Base-by-base conservation (phyloP, 805 yeast species). In the Yarrowia divulgata region DNA sequence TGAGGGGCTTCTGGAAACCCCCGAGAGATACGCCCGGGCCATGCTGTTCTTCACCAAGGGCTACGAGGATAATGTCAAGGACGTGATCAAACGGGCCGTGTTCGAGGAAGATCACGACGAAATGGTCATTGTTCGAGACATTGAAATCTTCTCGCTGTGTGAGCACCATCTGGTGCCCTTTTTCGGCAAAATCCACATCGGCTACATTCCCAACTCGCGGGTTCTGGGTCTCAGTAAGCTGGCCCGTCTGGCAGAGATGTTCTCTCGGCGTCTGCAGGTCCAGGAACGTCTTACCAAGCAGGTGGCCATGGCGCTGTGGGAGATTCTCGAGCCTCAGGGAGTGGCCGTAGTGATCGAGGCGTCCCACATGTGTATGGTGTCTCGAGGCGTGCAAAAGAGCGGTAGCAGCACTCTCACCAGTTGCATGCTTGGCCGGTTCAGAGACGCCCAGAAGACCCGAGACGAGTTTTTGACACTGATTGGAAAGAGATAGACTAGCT, bases 311-410 rank as follows among this genome's bases (percentile, higher is more conserved):
- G 98, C 98, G 0, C 80, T 95, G 69, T 87, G 89, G 77, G 98
- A 93, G 76, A 91, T 93, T 70, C 83, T 95, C 75, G 89, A 90
- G 75, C 99, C 99, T 18, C 85, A 93, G 75, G 99, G 99, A 71
- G 99, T 95, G 9, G 99, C 98, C 0, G 99, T 95, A 49, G 98
- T 95, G 35, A 93, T 95, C 75, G 99, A 95, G 80, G 98, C 98
- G 19, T 87, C 94, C 1, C 99, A 95, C 78, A 95, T 95, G 99
- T 95, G 99, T 79, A 95, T 95, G 99, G 98, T 94, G 35, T 91
- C 97, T 78, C 86, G 99, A 77, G 99, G 99, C 69, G 91, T 95
- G 35, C 98, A 95, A 79, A 95, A 95, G 79, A 87, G 97, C 0
- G 98, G 98, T 1, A 90, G 97, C 19, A 85, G 90, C 19, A 95